A percentile compares a stretch with the other conserved stretches of the same genome.
Conservation (phyloP, 495 filamentous ascomycete species). For the Cudoniella acicularis region DNA sequence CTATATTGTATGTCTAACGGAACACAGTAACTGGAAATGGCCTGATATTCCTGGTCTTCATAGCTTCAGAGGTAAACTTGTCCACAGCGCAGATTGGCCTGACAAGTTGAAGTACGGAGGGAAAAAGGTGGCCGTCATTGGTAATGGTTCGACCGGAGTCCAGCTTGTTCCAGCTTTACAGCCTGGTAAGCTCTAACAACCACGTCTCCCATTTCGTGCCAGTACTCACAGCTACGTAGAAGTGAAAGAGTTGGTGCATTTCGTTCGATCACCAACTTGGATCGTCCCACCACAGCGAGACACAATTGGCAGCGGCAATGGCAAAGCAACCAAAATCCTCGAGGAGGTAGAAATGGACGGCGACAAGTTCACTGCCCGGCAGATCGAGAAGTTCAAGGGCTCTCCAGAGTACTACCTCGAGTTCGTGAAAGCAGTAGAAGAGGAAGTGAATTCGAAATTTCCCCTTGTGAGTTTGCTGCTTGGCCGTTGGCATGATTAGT, state of each 20-base stretch:
- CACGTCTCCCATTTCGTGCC: too few relatives aligned
- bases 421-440: not conserved
- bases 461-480: not conserved
- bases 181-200: conserved; percentile 36
- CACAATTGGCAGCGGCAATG: not conserved
- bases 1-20: not conserved
- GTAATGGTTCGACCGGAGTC: conserved; percentile 40
- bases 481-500: too few relatives aligned
- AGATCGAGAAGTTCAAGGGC: not conserved
- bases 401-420: not conserved
- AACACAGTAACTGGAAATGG: conserved; percentile 40
- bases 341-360: not conserved
- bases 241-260: conserved; percentile 55
- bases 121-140: conserved; percentile 41
- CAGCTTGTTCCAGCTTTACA: conserved; percentile 63
- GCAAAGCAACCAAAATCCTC: not conserved
- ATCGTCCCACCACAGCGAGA: conserved; percentile 36
- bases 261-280: conserved; percentile 63
- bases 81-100: conserved; percentile 29
- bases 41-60: conserved; percentile 31
- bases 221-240: conserved; percentile 20
- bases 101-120: conserved; percentile 37
- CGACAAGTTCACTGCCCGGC: not conserved
- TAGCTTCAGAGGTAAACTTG: conserved; percentile 11
- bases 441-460: not conserved